Evolutionary conservation across 2,329 filamentous ascomycete genomes (phyloP), one percentile per base, ranked within the genome.

Genomic region (Tolypocladium album): DNA sequence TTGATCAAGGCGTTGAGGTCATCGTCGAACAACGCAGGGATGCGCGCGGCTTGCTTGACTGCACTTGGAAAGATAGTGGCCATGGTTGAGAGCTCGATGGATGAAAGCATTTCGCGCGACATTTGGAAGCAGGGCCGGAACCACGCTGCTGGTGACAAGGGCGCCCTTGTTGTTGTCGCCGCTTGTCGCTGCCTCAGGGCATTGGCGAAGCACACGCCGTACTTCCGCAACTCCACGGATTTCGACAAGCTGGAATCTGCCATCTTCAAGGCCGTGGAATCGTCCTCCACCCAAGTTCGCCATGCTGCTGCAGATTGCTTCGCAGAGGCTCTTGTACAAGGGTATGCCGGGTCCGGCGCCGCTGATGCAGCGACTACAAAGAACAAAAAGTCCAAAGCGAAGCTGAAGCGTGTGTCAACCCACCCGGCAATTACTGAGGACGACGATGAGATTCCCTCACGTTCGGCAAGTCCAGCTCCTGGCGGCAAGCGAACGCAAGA

Each of bases 101-200:
- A 99, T 67, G 94, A 99, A 73, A 79, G 78, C 59, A 80, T 92
- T 43, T 89, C 89, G n/a, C 86, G 92, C 68, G 92, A 97, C 71
- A 84, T 95, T 20, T 97, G 92, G 91, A 99, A 97, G 74, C 89
- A 93, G 71, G 88, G 87, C 34, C 86, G 94, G 63, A 90, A 82
- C 72, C 82, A 88, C 66, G 88, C 88, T 36, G 81, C 86, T 0
- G 81, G 80, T 61, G 95, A 99, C 73, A 97, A 94, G 74, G 89
- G 91, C 4, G 81, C 86, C 3, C 80, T 96, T 40, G 92, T 93
- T 9, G 85, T 96, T 70, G 82, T 88, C 20, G 84, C 86, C 60
- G 89, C 90, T 11, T 95, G 89, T 68, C 86, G 86, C 64, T 95
- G 90, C 70, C 76, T 99, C 63, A 88, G 89, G 69, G 80, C 86